Evolutionary conservation across 306 rosid genomes (phyloP), one percentile per base, ranked within the genome.

Genomic region (Mimosa pudica): DNA sequence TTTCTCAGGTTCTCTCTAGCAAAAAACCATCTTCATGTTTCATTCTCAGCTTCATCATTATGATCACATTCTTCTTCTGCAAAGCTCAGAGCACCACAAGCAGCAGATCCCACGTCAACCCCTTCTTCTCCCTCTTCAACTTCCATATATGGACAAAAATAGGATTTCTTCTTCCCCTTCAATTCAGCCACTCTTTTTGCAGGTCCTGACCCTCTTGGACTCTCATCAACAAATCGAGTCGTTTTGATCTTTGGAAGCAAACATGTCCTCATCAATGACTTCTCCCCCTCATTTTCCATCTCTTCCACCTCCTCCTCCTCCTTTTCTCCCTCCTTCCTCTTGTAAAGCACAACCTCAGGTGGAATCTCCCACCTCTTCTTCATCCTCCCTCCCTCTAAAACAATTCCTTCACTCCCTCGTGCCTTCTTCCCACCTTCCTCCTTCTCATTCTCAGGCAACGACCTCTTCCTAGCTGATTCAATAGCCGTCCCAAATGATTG

Each of bases 191-290:
- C 94, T 75, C 92, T 86, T 57, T 95, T 92, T 0, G 94, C 98
- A 30, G 95, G 92, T 18, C 98, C 98, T 0, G 97, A 95, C 7
- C 90, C 96, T 84, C 98, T 87, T 33, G 97, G 94, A 42, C 94
- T 91, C 70, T 83, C 91, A 18, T 80, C 70, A 14, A 71, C 83
- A 73, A 70, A 82, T 58, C 86, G 80, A 49, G 83, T 17, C 0
- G 87, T 88, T 73, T 81, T 89, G 67, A 95, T 91, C 86, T 84
- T 93, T 0, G 97, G 96, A 69, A 95, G 92, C 73, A 79, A 81
- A 47, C 71, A 87, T 41, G 49, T 69, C 65, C 33, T 77, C 76
- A 9, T 66, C 80, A 30, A 76, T 14, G 71, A 17, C 60, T 67
- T 60, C 30, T 76, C 57, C 35, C 73, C 49, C 35, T 83, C 82